Conservation (phyloP, 768 basidiomycete species). For the Boletus speciosus region DNA sequence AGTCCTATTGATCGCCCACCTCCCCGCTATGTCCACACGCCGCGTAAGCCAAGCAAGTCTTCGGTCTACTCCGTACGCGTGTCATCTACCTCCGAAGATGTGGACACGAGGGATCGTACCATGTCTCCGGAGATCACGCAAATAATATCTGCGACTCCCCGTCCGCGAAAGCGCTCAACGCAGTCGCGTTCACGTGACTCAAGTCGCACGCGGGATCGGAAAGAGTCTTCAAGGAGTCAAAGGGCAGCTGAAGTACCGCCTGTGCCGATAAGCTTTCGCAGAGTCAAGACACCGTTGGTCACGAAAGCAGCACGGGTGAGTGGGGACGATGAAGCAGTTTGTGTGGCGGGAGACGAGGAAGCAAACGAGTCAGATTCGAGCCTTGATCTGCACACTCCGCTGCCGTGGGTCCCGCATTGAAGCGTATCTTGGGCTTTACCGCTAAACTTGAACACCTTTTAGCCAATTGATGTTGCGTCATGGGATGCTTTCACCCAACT, state of each 20-base stretch:
- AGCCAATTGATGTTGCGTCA: slow-evolving; percentile 66
- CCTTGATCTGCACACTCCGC: slow-evolving; percentile 63
- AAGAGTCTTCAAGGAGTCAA: slow-evolving; percentile 10
- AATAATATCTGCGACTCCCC: slow-evolving; percentile 39
- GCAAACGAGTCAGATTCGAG: slow-evolving; percentile 57
- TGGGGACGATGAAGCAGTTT: neutral
- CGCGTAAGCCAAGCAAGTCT: slow-evolving; percentile 23
- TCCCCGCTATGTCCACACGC: slow-evolving; percentile 19
- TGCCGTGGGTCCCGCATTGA: slow-evolving; percentile 49
- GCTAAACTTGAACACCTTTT: neutral
- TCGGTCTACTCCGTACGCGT: slow-evolving; percentile 12
- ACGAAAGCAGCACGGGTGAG: neutral
- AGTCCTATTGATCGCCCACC: slow-evolving; percentile 1
- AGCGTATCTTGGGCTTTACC: neutral
- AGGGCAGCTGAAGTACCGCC: slow-evolving; percentile 9
- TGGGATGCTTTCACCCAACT: slow-evolving; percentile 63
- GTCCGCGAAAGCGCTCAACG: slow-evolving; percentile 29
- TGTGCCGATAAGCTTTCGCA: slow-evolving; percentile 7
- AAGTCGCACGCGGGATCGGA: slow-evolving; percentile 15
- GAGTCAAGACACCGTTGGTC: neutral
- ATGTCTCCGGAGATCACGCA: slow-evolving; percentile 38
- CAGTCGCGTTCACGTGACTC: slow-evolving; percentile 24
- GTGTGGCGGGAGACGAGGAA: slow-evolving; percentile 25
- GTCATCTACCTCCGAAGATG: slow-evolving; percentile 7
- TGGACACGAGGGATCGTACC: slow-evolving; percentile 15